phyloP scores from a whole-genome alignment of 352 stramenopile genomes.

The Globisporangium alternatum region DNA sequence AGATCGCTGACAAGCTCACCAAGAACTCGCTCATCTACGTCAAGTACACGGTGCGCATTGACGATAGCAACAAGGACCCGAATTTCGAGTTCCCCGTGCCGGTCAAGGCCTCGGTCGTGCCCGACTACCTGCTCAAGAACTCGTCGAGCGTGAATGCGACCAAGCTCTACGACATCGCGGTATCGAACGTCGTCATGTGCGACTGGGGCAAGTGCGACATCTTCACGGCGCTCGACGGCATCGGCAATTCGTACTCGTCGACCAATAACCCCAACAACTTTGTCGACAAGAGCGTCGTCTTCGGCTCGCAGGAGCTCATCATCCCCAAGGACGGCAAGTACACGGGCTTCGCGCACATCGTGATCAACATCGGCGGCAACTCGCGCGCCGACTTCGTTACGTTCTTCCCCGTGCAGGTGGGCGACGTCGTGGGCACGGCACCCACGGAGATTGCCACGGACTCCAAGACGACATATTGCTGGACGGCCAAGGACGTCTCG shows the following conservation, averaged over 20 bases:
- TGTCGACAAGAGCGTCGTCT: slow-evolving; percentile 40
- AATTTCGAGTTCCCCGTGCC: slow-evolving; percentile 59
- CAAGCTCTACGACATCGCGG: slow-evolving; percentile 49
- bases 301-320: slow-evolving; percentile 61
- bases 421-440: slow-evolving; percentile 50
- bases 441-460: slow-evolving; percentile 48
- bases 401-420: slow-evolving; percentile 77
- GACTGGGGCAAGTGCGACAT: slow-evolving; percentile 73
- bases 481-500: slow-evolving; percentile 47
- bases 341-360: slow-evolving; percentile 68
- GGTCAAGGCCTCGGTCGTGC: slow-evolving; percentile 40
- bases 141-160: slow-evolving; percentile 24
- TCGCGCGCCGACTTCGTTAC: slow-evolving; percentile 73
- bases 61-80: slow-evolving; percentile 34
- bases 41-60: slow-evolving; percentile 63
- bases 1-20: slow-evolving; percentile 44
- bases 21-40: slow-evolving; percentile 52
- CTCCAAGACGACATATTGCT: slow-evolving; percentile 76
- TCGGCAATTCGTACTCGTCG: slow-evolving; percentile 53
- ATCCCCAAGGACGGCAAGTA: slow-evolving; percentile 79
- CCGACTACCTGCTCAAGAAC: slow-evolving; percentile 34
- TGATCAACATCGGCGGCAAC: slow-evolving; percentile 62
- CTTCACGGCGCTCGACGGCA: slow-evolving; percentile 47
- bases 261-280: slow-evolving; percentile 78
- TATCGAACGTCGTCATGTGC: slow-evolving; percentile 76